Base-by-base conservation (phyloP, 73 alveolate genomes). In the Tetrahymena thermophila region DNA sequence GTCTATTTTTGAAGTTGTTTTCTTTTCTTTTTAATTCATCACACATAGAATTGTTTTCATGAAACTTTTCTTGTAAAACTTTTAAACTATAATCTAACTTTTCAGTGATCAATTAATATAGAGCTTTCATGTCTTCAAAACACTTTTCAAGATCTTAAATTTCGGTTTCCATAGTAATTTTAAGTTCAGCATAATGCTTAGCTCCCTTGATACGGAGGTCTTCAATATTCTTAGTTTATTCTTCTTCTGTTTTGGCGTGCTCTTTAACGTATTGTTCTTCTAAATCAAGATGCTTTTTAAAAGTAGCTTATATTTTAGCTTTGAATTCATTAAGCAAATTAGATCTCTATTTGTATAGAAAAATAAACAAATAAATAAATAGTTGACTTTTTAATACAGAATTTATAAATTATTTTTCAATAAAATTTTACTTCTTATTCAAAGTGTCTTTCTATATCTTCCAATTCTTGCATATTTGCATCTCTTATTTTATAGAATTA, bases 51-150 rank as follows among this genome's bases (percentile, higher is more conserved):
- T 97, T 93, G 94, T 97, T 97, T 23, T 95, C 97, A 83, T 97
- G 93, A 84, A 96, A 95, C 96, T 98, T 98, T 93, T 98, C 99
- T 95, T 94, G 93, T 15, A 98, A 96, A 28, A 97, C 98, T 94
- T 97, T 97, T 44, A 96, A 97, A 96, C 97, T 98, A 94, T 96
- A 97, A 56, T 97, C 98, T 34, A 98, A 97, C 94, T 98, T 98
- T 94, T 97, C 99, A 56, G 97, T 97, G 93, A 97, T 97, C 34
- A 98, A 96, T 89, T 96, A 84, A 96, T 97, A 97, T 34, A 97
- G 98, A 58, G 99, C 99, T 95, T 98, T 97, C 99, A 98, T 97
- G 85, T 97, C 99, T 94, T 98, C 99, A 98, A 97, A 97, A 85
- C 98, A 98, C 57, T 96, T 97, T 94, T 98, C 99, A 4, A 97